Conservation (phyloP, 495 filamentous ascomycete genomes). For the Tetracladium setigerum region DNA sequence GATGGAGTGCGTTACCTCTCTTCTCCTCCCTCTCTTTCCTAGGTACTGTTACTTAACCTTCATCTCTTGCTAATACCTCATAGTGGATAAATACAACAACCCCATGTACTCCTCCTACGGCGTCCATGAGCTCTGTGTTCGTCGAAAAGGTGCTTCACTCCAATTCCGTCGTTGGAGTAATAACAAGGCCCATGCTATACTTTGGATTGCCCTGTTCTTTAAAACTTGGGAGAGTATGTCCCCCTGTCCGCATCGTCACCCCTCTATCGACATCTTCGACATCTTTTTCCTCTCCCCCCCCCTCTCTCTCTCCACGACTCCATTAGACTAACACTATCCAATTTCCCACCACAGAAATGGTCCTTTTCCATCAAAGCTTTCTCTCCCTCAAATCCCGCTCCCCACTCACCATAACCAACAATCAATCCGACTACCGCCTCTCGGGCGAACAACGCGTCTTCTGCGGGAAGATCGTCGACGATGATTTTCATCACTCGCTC, state of each 20-base stretch:
- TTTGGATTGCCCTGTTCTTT: slow-evolving; percentile 45
- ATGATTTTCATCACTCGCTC: slow-evolving; percentile 60
- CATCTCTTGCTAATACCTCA: no score
- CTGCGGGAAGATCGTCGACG: slow-evolving; percentile 68
- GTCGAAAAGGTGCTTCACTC: slow-evolving; percentile 36
- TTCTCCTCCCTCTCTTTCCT: no score
- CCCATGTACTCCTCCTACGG: slow-evolving; percentile 25
- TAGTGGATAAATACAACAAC: slow-evolving; percentile 15
- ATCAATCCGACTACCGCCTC: slow-evolving; percentile 52
- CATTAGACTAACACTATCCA: background rate
- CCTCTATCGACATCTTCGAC: background rate
- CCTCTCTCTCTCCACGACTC: background rate
- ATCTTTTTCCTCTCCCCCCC: no score
- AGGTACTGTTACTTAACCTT: no score
- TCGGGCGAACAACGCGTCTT: slow-evolving; percentile 58
- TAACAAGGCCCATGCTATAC: slow-evolving; percentile 31
- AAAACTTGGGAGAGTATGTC: slow-evolving; percentile 47
- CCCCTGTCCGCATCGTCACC: no score
- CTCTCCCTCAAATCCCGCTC: slow-evolving; percentile 68
- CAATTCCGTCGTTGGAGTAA: slow-evolving; percentile 41
- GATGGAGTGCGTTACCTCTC: slow-evolving; percentile 12
- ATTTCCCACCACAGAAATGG: slow-evolving; percentile 41
- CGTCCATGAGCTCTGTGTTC: slow-evolving; percentile 41
- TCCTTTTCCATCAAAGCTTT: slow-evolving; percentile 72
- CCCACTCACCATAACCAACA: slow-evolving; percentile 37